Percentiles rank a stretch among this genome's conserved stretches.
Evolutionary conservation across 306 rosid genomes (phyloP).

Genomic region (Hippophae gyantsensis): DNA sequence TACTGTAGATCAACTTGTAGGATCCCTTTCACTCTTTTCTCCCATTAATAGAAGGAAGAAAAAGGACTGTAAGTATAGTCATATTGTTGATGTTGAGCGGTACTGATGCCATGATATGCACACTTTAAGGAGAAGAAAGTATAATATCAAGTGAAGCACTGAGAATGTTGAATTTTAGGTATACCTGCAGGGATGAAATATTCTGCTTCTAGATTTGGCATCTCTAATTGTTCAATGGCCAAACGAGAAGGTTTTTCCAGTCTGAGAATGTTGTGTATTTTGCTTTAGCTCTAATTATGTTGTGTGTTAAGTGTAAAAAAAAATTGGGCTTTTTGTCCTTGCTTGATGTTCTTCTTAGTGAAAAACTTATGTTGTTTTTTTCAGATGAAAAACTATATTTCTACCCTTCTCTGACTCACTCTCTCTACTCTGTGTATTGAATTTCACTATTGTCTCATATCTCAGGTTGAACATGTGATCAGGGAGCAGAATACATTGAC

Average conservation of each 20-base stretch:
- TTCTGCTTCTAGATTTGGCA: background rate
- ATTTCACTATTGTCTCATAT: constrained; percentile 6
- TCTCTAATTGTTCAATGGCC: background rate
- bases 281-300: background rate
- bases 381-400: no score
- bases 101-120: background rate
- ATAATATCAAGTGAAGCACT: background rate
- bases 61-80: no score
- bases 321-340: background rate
- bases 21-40: no score
- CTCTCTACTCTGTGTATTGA: background rate
- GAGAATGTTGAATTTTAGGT: background rate
- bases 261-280: background rate
- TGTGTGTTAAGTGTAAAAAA: background rate
- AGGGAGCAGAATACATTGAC: constrained; percentile 86
- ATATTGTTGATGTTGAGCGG: no score
- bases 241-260: background rate
- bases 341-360: no score
- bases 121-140: background rate
- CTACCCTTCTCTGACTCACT: no score
- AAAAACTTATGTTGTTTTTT: no score
- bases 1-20: no score
- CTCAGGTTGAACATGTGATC: constrained; percentile 88
- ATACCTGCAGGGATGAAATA: background rate
- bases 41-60: no score